Conservation (phyloP, 352 stramenopile genomes). For the Globisporangium uncinulatum region DNA sequence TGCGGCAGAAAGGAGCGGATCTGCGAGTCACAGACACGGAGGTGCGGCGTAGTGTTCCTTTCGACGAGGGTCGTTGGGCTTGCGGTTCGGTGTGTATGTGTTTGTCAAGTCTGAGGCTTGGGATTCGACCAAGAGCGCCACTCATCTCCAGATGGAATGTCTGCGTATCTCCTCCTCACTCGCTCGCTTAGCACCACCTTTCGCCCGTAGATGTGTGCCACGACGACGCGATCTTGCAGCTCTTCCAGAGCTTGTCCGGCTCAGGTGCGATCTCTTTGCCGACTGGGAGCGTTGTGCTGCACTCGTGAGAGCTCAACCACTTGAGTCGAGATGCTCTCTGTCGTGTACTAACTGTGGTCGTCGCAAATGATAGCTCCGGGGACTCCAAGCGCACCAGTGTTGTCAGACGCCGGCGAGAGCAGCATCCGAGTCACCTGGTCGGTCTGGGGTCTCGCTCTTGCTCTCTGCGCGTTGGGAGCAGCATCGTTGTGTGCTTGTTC, state of each 20-base stretch:
- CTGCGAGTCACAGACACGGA: constrained; percentile 40
- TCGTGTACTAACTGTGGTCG: too few relatives aligned
- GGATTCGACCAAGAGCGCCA: too few relatives aligned
- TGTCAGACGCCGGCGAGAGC: constrained; percentile 15
- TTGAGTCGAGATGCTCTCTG: too few relatives aligned
- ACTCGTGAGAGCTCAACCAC: background rate
- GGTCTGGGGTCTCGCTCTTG: background rate
- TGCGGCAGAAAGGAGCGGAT: constrained; percentile 42
- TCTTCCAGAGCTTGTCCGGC: constrained; percentile 36
- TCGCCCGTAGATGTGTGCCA: constrained; percentile 60
- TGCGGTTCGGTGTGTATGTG: too few relatives aligned
- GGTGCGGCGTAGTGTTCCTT: too few relatives aligned
- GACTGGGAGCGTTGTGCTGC: background rate
- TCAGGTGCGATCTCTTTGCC: constrained; percentile 20
- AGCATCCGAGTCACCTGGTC: constrained; percentile 36
- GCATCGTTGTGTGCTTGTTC: too few relatives aligned
- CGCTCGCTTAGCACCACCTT: constrained; percentile 35
- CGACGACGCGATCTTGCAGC: constrained; percentile 28
- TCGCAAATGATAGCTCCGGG: constrained; percentile 38
- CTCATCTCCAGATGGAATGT: background rate
- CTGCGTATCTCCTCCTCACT: background rate
- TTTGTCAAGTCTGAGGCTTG: too few relatives aligned
- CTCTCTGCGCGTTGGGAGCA: too few relatives aligned
- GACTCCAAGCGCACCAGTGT: constrained; percentile 16
- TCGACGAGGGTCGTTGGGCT: too few relatives aligned